Conservation (phyloP, 1,139 yeast species). For the Meyerozyma guilliermondii region DNA sequence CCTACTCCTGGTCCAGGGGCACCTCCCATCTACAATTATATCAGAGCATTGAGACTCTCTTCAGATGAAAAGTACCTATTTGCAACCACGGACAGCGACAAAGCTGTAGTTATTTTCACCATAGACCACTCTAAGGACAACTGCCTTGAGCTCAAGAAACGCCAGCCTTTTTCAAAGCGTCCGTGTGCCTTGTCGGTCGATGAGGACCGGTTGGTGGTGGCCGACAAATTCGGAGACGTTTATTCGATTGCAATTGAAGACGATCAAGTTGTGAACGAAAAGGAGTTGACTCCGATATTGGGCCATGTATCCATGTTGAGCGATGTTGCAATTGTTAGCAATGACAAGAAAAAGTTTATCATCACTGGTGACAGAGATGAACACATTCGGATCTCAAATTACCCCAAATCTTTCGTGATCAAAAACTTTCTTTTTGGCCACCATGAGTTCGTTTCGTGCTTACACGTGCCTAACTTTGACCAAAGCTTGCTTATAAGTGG, state of each 20-base stretch:
- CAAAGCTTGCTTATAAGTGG: conserved; percentile 58
- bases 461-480: conserved; percentile 50
- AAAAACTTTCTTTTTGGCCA: conserved; percentile 88
- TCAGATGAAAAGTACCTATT: conserved; percentile 51
- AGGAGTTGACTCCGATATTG: conserved; percentile 56
- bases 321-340: conserved; percentile 48
- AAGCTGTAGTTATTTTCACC: conserved; percentile 64
- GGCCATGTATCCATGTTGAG: conserved; percentile 98
- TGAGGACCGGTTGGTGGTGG: conserved; percentile 54
- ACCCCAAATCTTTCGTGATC: conserved; percentile 72
- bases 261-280: conserved; percentile 30
- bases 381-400: conserved; percentile 83
- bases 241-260: conserved; percentile 48
- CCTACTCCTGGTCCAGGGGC: conserved; percentile 68
- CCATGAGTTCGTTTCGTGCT: conserved; percentile 67
- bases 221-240: conserved; percentile 98
- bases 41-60: conserved; percentile 56
- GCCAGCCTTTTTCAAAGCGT: conserved; percentile 82
- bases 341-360: conserved; percentile 45
- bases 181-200: conserved; percentile 74
- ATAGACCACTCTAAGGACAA: conserved; percentile 28
- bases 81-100: conserved; percentile 78
- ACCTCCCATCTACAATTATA: conserved; percentile 58
- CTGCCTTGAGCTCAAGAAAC: conserved; percentile 50
- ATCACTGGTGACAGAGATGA: conserved; percentile 94